phyloP scores from a whole-genome alignment of 2,329 filamentous ascomycete genomes.

The Shiraia sp. region DNA sequence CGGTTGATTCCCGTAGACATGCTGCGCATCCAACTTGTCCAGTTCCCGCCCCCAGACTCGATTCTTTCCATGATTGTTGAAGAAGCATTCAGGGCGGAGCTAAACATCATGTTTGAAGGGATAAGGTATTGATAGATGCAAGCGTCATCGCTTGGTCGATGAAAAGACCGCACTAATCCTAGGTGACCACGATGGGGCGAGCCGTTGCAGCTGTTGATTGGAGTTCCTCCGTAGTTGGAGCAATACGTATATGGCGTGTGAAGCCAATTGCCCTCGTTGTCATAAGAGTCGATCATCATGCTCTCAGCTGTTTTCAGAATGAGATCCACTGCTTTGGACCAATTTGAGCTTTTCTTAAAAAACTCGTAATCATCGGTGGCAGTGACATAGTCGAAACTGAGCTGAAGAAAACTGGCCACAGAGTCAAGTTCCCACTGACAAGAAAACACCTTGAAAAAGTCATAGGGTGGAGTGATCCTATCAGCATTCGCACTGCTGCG shows the following conservation, averaged over 20 bases:
- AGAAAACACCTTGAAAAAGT: constrained; percentile 52
- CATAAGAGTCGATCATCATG: constrained; percentile 54
- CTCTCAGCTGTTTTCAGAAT: constrained; percentile 49
- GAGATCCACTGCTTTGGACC: constrained; percentile 49
- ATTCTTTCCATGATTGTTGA: constrained; percentile 57
- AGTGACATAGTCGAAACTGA: constrained; percentile 52
- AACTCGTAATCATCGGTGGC: constrained; percentile 52
- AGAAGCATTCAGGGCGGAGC: constrained; percentile 61
- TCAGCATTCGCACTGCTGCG: constrained; percentile 47
- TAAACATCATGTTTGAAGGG: constrained; percentile 71
- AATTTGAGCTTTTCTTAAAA: constrained; percentile 50
- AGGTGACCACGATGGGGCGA: constrained; percentile 52
- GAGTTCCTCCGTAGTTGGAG: constrained; percentile 47
- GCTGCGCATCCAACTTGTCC: constrained; percentile 60
- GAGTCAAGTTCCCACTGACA: constrained; percentile 59
- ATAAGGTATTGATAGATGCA: constrained; percentile 56
- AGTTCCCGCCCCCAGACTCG: constrained; percentile 45
- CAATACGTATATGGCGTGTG: constrained; percentile 53
- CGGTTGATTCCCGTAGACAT: constrained; percentile 53
- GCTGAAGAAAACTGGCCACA: constrained; percentile 54
- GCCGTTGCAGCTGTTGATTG: constrained; percentile 58
- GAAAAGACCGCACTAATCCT: constrained; percentile 54
- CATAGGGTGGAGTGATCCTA: constrained; percentile 48
- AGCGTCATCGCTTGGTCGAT: constrained; percentile 55
- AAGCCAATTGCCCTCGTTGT: constrained; percentile 48